A percentile compares a stretch with the other conserved stretches of the same genome.
Conservation (phyloP, 306 rosid species). For the Ormosia emarginata region DNA sequence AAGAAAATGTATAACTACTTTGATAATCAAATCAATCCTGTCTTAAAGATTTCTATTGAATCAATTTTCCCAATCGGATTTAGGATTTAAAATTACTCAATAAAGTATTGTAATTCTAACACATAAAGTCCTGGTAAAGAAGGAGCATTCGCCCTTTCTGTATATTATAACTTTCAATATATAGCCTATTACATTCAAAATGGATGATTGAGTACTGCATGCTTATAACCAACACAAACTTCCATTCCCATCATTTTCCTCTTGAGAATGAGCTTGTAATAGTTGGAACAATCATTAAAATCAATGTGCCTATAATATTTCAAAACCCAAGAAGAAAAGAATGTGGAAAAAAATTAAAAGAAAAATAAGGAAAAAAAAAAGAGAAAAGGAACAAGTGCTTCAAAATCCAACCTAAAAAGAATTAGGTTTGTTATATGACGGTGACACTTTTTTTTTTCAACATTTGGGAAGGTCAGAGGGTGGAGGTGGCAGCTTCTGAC, state of each 20-base stretch:
- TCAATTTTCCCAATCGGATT: too few relatives aligned
- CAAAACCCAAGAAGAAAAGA: background rate
- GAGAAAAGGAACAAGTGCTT: background rate
- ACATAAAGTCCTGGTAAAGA: background rate
- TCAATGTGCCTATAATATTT: background rate
- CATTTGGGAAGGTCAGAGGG: constrained; percentile 57
- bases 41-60: too few relatives aligned
- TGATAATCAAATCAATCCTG: too few relatives aligned
- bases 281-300: background rate
- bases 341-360: background rate
- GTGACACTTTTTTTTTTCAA: background rate
- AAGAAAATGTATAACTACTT: too few relatives aligned
- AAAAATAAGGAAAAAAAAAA: background rate
- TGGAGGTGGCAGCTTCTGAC: constrained; percentile 53
- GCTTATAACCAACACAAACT: background rate
- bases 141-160: background rate
- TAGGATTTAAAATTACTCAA: background rate
- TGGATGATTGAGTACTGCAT: background rate
- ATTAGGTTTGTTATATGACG: background rate
- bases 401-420: background rate
- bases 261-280: background rate
- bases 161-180: background rate
- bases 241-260: background rate
- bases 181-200: background rate
- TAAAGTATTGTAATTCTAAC: background rate